Base-by-base conservation (phyloP, 108 stramenopile genomes). In the Stephanodiscus minutulus region DNA sequence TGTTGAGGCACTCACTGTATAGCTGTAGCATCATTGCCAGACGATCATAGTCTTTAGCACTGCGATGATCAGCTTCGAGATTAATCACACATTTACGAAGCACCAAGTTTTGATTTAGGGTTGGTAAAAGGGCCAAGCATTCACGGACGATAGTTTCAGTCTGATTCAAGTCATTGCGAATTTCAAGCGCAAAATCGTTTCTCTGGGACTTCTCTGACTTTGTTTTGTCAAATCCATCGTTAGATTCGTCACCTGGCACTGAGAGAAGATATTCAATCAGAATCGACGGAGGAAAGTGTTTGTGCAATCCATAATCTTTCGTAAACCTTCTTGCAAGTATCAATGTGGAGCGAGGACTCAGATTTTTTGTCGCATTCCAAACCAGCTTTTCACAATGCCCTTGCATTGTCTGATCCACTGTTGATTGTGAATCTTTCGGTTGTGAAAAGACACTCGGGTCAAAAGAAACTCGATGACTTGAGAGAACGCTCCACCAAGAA, bases 401-500 rank as follows among this genome's bases (percentile, higher is more conserved):
- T 48, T 79, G 66, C 49, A 79, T 25, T 4, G 17, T 35, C 17
- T 60, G 59, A 41, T 60, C 36, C 9, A 37, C 37, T 62, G 66
- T 36, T 25, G 85, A 80, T 44, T 71, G 64, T 29, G 80, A 79
- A 80, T 58, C 83, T n/a, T 44, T 72, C 43, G 35, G 13, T 20
- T 70, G 43, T 61, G 80, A 79, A 48, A 87, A 87, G 1, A 52
- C 37, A 25, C 75, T 52, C 12, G 88, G 87, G 53, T 92, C 90
- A 54, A 95, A 95, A 22, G 82, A 65, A 5, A 92, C 82, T 8
- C 55, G 52, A 48, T 70, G 57, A 24, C 46, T n/a, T 39, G 88
- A 81, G 31, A 95, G 60, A 35, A 87, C 54, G 6, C 58, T 71
- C 90, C 91, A 95, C 91, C 91, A 91, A 25, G 39, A 50, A 11